Conservation (phyloP, 164 flowering plant species). For the Cinnamomum chago region DNA sequence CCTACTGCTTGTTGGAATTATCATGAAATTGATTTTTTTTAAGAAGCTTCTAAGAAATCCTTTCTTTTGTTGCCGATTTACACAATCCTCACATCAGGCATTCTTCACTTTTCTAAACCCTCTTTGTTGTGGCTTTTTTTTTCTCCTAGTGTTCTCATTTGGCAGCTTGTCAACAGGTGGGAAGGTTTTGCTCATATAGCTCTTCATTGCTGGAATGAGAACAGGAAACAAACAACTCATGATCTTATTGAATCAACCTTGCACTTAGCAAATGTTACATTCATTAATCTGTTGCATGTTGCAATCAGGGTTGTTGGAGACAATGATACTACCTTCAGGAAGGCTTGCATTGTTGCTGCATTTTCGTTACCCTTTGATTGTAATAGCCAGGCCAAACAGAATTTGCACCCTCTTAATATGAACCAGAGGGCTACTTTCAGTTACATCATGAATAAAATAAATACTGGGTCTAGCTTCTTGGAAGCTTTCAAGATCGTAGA, state of each 20-base stretch:
- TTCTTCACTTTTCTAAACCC: background rate
- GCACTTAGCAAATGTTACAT: constrained; percentile 17
- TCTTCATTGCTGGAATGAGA: constrained; percentile 47
- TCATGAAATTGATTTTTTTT: no score
- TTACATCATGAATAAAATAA: constrained; percentile 34
- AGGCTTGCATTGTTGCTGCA: constrained; percentile 68
- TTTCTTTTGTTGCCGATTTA: background rate
- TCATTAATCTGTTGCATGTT: constrained; percentile 49
- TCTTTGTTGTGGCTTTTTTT: background rate
- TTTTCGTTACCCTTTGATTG: constrained; percentile 20
- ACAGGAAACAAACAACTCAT: constrained; percentile 10
- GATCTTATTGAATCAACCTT: constrained; percentile 10
- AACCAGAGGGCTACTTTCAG: constrained; percentile 37
- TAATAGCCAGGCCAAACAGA: background rate
- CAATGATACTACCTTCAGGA: constrained; percentile 43
- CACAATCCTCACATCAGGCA: background rate
- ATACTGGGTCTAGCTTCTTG: constrained; percentile 27
- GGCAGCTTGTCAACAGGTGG: constrained; percentile 45
- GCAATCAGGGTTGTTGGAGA: constrained; percentile 45
- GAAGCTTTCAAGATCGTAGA: constrained; percentile 31
- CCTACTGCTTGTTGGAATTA: no score
- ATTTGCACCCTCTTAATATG: constrained; percentile 16
- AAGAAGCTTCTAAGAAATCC: no score
- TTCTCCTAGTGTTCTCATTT: background rate
- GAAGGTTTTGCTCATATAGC: constrained; percentile 71